Evolutionary conservation across 805 yeast genomes (phyloP).

Genomic region (Lipomyces spencermartinsiae): DNA sequence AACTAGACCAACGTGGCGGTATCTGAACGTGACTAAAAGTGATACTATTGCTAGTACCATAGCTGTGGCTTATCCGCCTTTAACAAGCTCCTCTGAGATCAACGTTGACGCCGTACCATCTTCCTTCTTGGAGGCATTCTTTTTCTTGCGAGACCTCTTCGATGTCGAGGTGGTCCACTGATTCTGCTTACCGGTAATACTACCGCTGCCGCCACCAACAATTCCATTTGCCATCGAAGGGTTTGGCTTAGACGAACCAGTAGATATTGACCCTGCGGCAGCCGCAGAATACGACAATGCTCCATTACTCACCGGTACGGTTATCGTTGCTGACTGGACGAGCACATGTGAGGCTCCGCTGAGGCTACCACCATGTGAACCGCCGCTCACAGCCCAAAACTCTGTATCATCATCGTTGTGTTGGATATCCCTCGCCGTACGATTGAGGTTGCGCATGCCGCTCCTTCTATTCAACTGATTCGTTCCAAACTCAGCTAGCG

Average conservation of each 20-base stretch:
- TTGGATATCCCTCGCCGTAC: not conserved
- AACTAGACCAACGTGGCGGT: not conserved
- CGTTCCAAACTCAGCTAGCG: slow-evolving; percentile 1
- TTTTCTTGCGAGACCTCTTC: slow-evolving; percentile 27
- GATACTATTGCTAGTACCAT: not conserved
- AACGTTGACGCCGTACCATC: not conserved
- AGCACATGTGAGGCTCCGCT: not conserved
- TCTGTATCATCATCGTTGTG: slow-evolving; percentile 19
- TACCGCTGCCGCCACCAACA: not conserved
- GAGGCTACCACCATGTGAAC: not conserved
- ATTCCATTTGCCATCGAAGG: not conserved
- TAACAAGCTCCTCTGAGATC: slow-evolving; percentile 11
- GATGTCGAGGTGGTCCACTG: slow-evolving; percentile 35
- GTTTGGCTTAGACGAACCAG: not conserved
- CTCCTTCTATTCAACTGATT: not conserved
- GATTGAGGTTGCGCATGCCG: not conserved
- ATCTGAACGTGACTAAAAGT: not conserved
- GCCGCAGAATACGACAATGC: slow-evolving; percentile 12
- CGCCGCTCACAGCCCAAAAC: slow-evolving; percentile 24
- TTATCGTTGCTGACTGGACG: not conserved
- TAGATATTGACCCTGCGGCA: slow-evolving; percentile 6
- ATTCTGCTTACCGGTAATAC: slow-evolving; percentile 4
- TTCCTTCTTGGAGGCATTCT: slow-evolving; percentile 20
- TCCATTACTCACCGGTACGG: not conserved
- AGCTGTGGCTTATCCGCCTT: slow-evolving; percentile 21